Percentiles rank a stretch among this genome's conserved stretches.
phyloP scores from a whole-genome alignment of 176 grass and related monocot genomes.

The Oryza longistaminata region DNA sequence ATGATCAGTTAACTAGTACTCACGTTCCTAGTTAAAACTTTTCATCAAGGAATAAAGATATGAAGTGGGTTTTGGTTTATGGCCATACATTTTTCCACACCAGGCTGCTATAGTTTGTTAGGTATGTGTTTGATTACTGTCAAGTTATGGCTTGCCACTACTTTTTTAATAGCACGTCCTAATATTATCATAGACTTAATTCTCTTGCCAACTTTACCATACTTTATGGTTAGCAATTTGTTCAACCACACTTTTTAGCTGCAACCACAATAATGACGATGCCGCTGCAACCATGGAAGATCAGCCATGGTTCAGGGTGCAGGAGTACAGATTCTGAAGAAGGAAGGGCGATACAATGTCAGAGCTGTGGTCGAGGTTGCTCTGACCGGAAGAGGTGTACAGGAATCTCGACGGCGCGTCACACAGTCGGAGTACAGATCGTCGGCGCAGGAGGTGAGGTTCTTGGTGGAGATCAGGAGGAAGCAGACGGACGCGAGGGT shows the following conservation, averaged over 20 bases:
- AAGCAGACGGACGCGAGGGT: constrained; percentile 57
- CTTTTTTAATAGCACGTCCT: too few relatives aligned
- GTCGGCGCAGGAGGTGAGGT: not conserved
- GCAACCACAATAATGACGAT: not conserved
- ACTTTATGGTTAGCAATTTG: too few relatives aligned
- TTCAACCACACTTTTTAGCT: not conserved
- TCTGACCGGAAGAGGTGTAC: constrained; percentile 29
- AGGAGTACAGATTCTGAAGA: constrained; percentile 28
- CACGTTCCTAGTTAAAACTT: too few relatives aligned
- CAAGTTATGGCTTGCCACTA: too few relatives aligned
- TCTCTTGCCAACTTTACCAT: too few relatives aligned
- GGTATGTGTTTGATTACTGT: too few relatives aligned
- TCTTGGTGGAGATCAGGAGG: constrained; percentile 34
- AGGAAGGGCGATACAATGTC: constrained; percentile 11
- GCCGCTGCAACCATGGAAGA: not conserved
- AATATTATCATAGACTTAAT: too few relatives aligned
- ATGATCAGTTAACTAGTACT: too few relatives aligned
- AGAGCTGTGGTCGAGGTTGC: not conserved
- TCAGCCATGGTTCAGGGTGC: constrained; percentile 64
- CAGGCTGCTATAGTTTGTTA: too few relatives aligned
- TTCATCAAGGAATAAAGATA: too few relatives aligned
- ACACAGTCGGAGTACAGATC: constrained; percentile 47
- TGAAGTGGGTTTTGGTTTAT: too few relatives aligned
- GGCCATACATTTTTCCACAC: too few relatives aligned
- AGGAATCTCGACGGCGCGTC: constrained; percentile 20